Evolutionary conservation across 2,329 filamentous ascomycete species (phyloP).

Genomic region (Colletotrichum acutatum): DNA sequence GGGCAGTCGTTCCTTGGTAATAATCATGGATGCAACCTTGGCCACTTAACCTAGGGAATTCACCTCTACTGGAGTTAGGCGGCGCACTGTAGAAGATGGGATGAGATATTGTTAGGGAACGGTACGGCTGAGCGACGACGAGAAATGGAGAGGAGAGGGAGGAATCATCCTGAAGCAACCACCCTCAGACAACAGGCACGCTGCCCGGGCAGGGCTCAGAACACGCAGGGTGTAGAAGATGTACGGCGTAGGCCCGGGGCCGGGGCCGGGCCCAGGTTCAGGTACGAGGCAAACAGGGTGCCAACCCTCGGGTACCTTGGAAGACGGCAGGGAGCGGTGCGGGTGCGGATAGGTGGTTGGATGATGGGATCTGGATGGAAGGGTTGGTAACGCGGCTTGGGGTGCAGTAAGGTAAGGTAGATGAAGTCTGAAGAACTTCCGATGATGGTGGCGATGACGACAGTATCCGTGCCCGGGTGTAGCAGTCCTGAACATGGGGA

Average conservation of each 20-base stretch:
- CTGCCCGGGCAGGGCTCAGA: not conserved
- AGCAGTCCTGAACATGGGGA: not conserved
- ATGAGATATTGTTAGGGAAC: not conserved
- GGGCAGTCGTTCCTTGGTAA: not conserved
- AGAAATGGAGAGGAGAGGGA: not conserved
- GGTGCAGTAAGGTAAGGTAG: not conserved
- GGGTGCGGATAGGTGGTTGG: not conserved
- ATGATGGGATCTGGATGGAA: not conserved
- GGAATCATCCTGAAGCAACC: not conserved
- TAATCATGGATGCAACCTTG: not conserved
- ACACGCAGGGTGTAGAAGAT: not conserved
- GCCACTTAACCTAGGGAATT: not conserved
- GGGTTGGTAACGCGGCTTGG: not conserved
- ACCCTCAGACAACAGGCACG: not conserved
- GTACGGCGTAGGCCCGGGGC: not conserved
- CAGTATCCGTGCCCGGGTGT: too few relatives aligned
- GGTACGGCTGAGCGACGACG: not conserved
- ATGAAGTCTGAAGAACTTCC: not conserved
- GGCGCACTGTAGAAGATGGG: not conserved
- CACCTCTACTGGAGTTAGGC: not conserved
- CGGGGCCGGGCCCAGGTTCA: not conserved
- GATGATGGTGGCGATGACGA: not conserved
- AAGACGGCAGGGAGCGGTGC: not conserved
- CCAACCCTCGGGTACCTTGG: constrained; percentile 6
- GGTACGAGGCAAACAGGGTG: not conserved